Evolutionary conservation across 495 filamentous ascomycete genomes (phyloP).

Genomic region (Aspergillus affinis): DNA sequence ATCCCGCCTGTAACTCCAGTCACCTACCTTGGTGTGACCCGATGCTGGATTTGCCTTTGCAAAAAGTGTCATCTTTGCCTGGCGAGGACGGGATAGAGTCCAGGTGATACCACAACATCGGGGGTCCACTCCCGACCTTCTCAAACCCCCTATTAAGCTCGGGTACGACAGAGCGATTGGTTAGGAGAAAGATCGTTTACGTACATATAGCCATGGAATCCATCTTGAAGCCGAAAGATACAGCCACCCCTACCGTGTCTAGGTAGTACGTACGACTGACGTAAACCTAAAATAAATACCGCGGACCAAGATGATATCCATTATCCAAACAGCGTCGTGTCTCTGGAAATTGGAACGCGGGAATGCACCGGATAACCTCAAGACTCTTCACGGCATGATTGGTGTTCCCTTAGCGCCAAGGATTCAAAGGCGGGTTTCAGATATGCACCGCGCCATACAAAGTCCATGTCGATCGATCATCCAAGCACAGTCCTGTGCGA

Average conservation of each 20-base stretch:
- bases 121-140: too few species aligned
- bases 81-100: not conserved
- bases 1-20: not conserved
- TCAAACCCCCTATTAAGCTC: not conserved
- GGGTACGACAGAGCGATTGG: not conserved
- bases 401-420: conserved; percentile 20
- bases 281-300: not conserved
- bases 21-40: not conserved
- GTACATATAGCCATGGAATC: too few species aligned
- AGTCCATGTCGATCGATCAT: conserved; percentile 14
- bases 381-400: conserved; percentile 10
- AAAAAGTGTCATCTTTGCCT: too few species aligned
- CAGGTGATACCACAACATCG: not conserved
- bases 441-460: conserved; percentile 15
- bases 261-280: not conserved
- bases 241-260: not conserved
- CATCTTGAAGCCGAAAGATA: not conserved
- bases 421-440: conserved; percentile 20
- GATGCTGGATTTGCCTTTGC: not conserved
- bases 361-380: conserved; percentile 10
- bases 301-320: not conserved
- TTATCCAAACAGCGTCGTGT: not conserved
- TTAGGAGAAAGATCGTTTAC: not conserved
- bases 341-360: conserved; percentile 2
- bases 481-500: conserved; percentile 17